Evolutionary conservation across 345 rosid species (phyloP), one percentile per base, ranked within the genome.

Genomic region (Carallia pectinifolia): DNA sequence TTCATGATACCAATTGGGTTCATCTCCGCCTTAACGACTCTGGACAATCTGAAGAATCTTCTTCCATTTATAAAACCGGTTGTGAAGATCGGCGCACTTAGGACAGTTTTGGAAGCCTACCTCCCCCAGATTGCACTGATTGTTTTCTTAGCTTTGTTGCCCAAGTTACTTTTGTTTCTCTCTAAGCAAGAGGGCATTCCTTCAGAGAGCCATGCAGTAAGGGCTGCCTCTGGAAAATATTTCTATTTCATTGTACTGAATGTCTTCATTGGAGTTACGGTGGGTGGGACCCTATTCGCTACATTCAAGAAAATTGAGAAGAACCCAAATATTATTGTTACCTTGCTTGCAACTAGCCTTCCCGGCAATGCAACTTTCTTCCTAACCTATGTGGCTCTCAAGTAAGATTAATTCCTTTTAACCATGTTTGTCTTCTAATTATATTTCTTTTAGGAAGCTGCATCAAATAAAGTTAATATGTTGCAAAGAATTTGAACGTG

Each of bases 221-320:
- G 98, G 68, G 98, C 97, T 38, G 76, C 97, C 18, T 89, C 98
- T 0, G 98, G 98, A 39, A 94, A 94, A 66, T 94, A 87, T 72
- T 94, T 94, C 66, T 89, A 91, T 79, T 94, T 94, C 74, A 75
- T 67, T 0, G 84, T 88, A 29, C 70, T 94, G 68, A 94, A 94
- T 76, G 97, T 91, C 16, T 94, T 94, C 71, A 76, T 94, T 36
- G 98, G 98, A 59, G 93, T 94, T 48, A 89, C 95, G 2, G 37
- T 94, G 48, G 85, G 91, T 71, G 96, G 87, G 65, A 81, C 95
- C 33, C 62, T 91, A 80, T 88, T 87, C 68, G 23, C 38, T 8
- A 75, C 90, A 4, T 71, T 91, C 64, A 91, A 91, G 82, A 47
- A 1, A 0, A 77, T 91, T 13, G 66, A 88, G 79, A 19, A 84